phyloP scores from a whole-genome alignment of 2,329 filamentous ascomycete genomes.

The Knufia fluminis region DNA sequence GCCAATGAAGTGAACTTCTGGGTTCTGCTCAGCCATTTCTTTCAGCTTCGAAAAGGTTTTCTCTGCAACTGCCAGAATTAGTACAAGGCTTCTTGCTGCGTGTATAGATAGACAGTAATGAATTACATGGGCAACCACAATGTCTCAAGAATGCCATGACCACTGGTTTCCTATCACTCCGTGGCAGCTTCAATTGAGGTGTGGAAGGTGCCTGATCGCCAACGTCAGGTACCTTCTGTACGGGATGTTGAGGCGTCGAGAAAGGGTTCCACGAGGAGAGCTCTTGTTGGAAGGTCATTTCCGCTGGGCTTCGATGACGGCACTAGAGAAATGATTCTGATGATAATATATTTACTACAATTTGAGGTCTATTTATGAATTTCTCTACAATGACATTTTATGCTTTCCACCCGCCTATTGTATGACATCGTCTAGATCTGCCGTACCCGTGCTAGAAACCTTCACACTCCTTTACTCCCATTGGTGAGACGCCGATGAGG shows the following conservation, averaged over 20 bases:
- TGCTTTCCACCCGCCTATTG: background rate
- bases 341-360: too few species aligned
- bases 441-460: background rate
- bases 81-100: background rate
- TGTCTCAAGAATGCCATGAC: constrained; percentile 61
- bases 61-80: constrained; percentile 49
- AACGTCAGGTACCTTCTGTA: constrained; percentile 40
- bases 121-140: constrained; percentile 63
- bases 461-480: background rate
- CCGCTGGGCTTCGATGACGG: background rate
- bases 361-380: too few species aligned
- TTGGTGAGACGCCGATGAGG: background rate
- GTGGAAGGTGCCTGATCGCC: constrained; percentile 50
- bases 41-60: constrained; percentile 53
- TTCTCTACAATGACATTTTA: background rate
- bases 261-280: constrained; percentile 9
- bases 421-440: background rate
- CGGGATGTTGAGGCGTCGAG: constrained; percentile 9
- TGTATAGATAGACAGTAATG: constrained; percentile 1
- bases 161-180: constrained; percentile 43
- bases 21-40: constrained; percentile 42
- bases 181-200: constrained; percentile 43
- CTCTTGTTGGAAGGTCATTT: constrained; percentile 10
- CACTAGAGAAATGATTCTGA: background rate
- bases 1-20: constrained; percentile 48